Conservation (phyloP, 352 stramenopile species). For the Discostella stelligera region DNA sequence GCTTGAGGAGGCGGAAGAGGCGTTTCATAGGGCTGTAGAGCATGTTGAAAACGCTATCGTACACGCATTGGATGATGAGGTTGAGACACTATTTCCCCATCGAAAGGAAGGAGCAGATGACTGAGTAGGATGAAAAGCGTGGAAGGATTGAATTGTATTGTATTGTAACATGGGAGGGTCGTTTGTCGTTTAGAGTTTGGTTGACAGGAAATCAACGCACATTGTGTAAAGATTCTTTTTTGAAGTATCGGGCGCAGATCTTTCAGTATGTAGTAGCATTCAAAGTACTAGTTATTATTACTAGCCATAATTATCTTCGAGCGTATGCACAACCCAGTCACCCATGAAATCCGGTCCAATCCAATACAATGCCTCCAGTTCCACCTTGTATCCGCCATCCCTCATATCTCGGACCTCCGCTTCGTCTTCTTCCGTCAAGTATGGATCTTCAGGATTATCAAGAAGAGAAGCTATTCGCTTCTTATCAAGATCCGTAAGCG, state of each 20-base stretch:
- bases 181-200: no score
- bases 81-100: slow-evolving; percentile 52
- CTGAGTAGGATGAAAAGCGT: slow-evolving; percentile 13
- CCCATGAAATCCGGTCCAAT: slow-evolving; percentile 65
- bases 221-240: no score
- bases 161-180: no score
- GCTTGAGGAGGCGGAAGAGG: slow-evolving; percentile 39
- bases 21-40: slow-evolving; percentile 45
- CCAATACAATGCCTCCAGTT: slow-evolving; percentile 81
- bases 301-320: slow-evolving; percentile 22
- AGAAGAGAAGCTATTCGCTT: slow-evolving; percentile 57
- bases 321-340: slow-evolving; percentile 36
- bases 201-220: no score
- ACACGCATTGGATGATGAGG: slow-evolving; percentile 51
- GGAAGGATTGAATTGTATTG: no score
- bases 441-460: slow-evolving; percentile 26
- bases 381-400: slow-evolving; percentile 69
- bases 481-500: slow-evolving; percentile 62
- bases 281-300: neutral
- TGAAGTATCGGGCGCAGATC: no score
- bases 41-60: slow-evolving; percentile 33
- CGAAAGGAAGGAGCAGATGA: slow-evolving; percentile 24
- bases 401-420: slow-evolving; percentile 61
- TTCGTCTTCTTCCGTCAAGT: slow-evolving; percentile 42
- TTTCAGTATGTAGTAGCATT: neutral